These are phyloP conservation scores for Pleochaeta shiraiana DNA, from an alignment of 2,329 filamentous ascomycete genomes.

Conservation along the genomic window DNA sequence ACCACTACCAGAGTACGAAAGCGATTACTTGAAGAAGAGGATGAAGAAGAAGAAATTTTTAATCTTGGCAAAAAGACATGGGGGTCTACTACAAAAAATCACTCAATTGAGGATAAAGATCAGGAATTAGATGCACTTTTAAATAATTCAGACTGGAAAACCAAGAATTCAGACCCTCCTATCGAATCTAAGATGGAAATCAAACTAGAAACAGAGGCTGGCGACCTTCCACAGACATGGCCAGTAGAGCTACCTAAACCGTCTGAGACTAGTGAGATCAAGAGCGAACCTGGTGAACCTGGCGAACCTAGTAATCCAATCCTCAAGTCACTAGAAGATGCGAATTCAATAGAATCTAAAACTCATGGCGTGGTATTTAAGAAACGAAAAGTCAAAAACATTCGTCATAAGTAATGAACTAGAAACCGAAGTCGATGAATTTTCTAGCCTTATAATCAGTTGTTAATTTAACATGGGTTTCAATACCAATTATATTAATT, in stretches of 20 bases:
- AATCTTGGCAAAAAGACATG: constrained; percentile 33
- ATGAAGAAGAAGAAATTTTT: constrained; percentile 31
- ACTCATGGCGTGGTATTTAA: constrained; percentile 53
- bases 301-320: not conserved
- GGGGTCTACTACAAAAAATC: constrained; percentile 17
- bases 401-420: constrained; percentile 34
- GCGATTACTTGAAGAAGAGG: constrained; percentile 26
- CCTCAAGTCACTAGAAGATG: constrained; percentile 12
- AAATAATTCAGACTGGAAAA: constrained; percentile 14
- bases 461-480: no score
- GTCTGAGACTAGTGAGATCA: no score
- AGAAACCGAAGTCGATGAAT: no score
- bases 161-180: constrained; percentile 11
- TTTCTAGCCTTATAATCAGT: no score
- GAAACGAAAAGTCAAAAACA: constrained; percentile 50
- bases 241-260: no score
- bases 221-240: no score
- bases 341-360: constrained; percentile 17
- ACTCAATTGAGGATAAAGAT: constrained; percentile 16
- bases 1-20: constrained; percentile 37
- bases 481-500: no score
- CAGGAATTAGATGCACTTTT: constrained; percentile 22
- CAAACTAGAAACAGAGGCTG: no score
- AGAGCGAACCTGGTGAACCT: no score
- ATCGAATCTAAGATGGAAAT: constrained; percentile 11